phyloP scores from a whole-genome alignment of 768 basidiomycete species.

The Podaxis rugospora region DNA sequence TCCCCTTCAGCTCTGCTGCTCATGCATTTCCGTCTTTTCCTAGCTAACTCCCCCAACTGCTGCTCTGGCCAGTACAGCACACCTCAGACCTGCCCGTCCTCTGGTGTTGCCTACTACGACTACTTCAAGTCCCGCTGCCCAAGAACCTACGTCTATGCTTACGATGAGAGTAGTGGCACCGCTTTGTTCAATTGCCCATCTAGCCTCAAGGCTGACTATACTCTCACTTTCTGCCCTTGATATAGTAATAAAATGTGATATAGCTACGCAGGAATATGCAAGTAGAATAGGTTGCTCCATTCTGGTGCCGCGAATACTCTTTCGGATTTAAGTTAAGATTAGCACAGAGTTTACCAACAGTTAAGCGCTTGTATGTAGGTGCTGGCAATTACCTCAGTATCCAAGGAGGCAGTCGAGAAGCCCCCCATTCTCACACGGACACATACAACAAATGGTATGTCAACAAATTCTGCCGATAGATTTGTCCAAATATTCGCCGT shows the following conservation, averaged over 20 bases:
- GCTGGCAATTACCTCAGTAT: too few relatives aligned
- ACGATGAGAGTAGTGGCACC: slow-evolving; percentile 46
- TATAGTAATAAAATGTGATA: background rate
- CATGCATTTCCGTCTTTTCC: background rate
- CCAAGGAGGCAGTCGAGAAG: too few relatives aligned
- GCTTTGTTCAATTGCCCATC: slow-evolving; percentile 52
- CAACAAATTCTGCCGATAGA: too few relatives aligned
- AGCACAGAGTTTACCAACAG: too few relatives aligned
- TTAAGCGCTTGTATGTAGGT: too few relatives aligned
- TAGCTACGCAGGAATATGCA: background rate
- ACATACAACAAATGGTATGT: too few relatives aligned
- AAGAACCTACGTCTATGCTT: slow-evolving; percentile 50
- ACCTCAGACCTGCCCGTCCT: slow-evolving; percentile 51
- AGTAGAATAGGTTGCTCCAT: background rate
- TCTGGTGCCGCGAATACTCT: too few relatives aligned
- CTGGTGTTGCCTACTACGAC: slow-evolving; percentile 32
- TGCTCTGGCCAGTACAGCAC: slow-evolving; percentile 55
- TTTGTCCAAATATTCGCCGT: too few relatives aligned
- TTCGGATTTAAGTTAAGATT: too few relatives aligned
- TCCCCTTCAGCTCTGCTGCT: background rate
- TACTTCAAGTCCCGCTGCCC: slow-evolving; percentile 43
- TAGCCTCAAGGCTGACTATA: slow-evolving; percentile 37
- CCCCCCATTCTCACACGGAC: too few relatives aligned
- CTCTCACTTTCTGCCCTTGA: slow-evolving; percentile 46
- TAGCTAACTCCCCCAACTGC: slow-evolving; percentile 59